Base-by-base conservation (phyloP, 768 basidiomycete genomes). In the Suillus fuscotomentosus region DNA sequence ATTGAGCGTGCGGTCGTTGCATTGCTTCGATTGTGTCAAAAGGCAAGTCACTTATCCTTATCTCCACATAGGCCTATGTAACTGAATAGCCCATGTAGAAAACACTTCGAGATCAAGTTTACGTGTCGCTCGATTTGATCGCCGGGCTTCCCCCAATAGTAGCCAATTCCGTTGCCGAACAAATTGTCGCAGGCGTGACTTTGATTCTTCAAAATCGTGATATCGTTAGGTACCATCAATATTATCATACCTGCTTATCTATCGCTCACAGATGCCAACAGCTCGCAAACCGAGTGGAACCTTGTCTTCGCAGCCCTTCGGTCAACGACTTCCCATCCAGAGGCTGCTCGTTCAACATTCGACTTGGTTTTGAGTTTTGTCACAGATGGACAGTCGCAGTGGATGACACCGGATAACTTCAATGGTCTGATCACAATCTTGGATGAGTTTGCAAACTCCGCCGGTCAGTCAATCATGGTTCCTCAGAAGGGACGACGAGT, bases 211-310 rank as follows among this genome's bases (percentile, higher is more conserved):
- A 91, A 70, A 87, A 96, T 68, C 81, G 83, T 54, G 81, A 86
- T 8, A 86, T 94, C 31, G 87, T 95, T 67, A 83, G 84, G 92
- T 73, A 27, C 34, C 65, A 15, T 47, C 3, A 45, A 15, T 36
- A 45, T 48, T 27, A 17, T 39, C 17, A 48, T 64, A 45, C 3
- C 15, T 43, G 11, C 39, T 24, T 61, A 47, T 55, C 31, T 24
- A 63, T 60, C 38, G 41, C 57, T 70, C 47, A 74, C 5, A 7
- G 27, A 41, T 57, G 27, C 62, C 67, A 62, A 0, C 62, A 94
- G 89, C 62, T 95, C 95, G 1, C 89, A 91, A 68, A 98, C 97
- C 0, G 97, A 99, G 73, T 99, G 97, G 97, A 95, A 93, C 66
- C 80, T 99, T 47, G 85, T 96, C 24, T 93, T 96, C 70, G 91